These are phyloP conservation scores for Hevea brasiliensis DNA, from an alignment of 345 rosid genomes.

Conservation along the genomic window DNA sequence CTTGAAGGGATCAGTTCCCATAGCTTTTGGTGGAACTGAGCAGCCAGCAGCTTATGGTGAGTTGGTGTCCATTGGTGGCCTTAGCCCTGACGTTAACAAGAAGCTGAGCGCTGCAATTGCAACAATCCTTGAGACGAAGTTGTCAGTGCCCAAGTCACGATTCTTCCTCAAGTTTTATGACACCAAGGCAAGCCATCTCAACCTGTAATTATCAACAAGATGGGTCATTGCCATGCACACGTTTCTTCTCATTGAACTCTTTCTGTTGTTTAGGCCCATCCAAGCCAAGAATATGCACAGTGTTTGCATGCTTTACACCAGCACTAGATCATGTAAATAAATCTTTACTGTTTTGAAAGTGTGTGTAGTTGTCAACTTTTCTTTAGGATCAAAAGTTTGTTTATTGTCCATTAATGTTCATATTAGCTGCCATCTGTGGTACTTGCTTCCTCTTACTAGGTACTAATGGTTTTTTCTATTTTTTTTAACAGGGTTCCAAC, in stretches of 20 bases:
- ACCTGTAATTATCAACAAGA: conserved; percentile 19
- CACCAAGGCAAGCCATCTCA: conserved; percentile 63
- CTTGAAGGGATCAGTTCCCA: conserved; percentile 96
- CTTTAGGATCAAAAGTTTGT: conserved; percentile 14
- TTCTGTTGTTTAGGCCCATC: conserved; percentile 86
- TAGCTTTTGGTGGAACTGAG: conserved; percentile 90
- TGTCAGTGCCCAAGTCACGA: conserved; percentile 78
- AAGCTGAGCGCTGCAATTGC: conserved; percentile 79
- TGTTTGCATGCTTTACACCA: conserved; percentile 99
- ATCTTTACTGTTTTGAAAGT: conserved; percentile 29
- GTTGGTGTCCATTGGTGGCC: conserved; percentile 90
- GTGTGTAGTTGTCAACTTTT: conserved; percentile 15
- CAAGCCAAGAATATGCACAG: conserved; percentile 95
- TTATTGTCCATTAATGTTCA: conserved; percentile 1
- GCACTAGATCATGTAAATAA: conserved; percentile 75
- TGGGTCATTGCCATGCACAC: conserved; percentile 23
- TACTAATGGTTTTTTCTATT: conserved; percentile 8
- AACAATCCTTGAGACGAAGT: conserved; percentile 69
- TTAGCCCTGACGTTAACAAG: conserved; percentile 78
- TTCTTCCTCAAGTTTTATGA: conserved; percentile 91
- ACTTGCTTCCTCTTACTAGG: conserved; percentile 7
- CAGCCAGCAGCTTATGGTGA: conserved; percentile 94
- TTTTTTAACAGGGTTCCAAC: conserved; percentile 72
- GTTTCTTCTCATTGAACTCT: conserved; percentile 59
- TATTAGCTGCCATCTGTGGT: background rate